Conservation (phyloP, 176 grass and related monocot genomes). For the Alloteropsis semialata region DNA sequence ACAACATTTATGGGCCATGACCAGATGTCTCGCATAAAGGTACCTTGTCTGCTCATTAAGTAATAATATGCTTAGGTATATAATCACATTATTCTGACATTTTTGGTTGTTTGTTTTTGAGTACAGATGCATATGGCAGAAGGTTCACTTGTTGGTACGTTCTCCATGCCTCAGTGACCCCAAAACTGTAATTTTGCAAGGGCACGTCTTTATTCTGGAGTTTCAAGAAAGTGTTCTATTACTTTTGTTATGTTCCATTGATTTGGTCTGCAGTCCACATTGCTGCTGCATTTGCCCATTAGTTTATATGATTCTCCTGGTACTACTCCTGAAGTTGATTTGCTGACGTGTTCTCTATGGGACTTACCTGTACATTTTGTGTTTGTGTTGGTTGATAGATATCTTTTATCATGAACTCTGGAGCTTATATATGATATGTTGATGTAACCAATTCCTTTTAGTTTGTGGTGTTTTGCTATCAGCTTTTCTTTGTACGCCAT, state of each 20-base stretch:
- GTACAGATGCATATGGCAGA: conserved; percentile 33
- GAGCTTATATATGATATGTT: conserved; percentile 8
- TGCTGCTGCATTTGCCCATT: no score
- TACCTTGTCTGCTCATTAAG: conserved; percentile 8
- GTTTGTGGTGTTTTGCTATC: background rate
- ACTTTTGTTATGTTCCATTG: background rate
- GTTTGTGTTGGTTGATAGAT: background rate
- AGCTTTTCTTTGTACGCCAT: background rate
- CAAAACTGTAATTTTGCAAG: conserved; percentile 9
- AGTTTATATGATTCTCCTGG: conserved; percentile 1
- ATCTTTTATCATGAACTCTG: background rate
- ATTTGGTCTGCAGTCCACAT: background rate
- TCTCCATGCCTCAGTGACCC: background rate
- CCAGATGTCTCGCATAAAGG: conserved; percentile 40
- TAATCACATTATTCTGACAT: conserved; percentile 7
- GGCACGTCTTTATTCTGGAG: background rate
- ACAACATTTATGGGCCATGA: conserved; percentile 10
- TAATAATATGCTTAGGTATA: conserved; percentile 11
- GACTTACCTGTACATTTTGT: background rate
- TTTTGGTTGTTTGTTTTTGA: background rate
- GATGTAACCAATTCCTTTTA: conserved; percentile 1
- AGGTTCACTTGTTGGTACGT: conserved; percentile 41
- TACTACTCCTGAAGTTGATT: conserved; percentile 5
- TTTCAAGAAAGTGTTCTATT: background rate
- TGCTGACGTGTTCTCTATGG: background rate